Percentiles rank a stretch among this genome's conserved stretches.
Evolutionary conservation across 1,284 basidiomycete genomes (phyloP).

Genomic region (Anthracocystis setariae): DNA sequence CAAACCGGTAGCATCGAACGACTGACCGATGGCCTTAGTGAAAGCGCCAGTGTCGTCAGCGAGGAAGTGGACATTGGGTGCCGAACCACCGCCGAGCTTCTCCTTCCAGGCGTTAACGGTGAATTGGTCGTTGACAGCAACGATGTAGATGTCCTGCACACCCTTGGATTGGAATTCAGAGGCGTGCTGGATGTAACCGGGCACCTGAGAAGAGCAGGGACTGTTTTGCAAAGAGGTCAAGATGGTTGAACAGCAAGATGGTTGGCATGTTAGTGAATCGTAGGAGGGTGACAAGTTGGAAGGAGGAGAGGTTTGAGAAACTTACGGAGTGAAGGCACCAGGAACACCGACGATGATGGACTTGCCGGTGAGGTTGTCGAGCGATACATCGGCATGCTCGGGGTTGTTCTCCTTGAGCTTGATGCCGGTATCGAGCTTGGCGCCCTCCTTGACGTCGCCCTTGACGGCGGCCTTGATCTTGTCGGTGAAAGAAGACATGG

Average conservation of each 20-base stretch:
- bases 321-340: slow-evolving; percentile 47
- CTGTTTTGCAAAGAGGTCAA: slow-evolving; percentile 6
- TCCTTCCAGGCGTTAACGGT: slow-evolving; percentile 64
- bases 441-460: slow-evolving; percentile 55
- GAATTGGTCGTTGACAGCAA: slow-evolving; percentile 64
- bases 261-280: neutral
- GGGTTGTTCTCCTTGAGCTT: slow-evolving; percentile 60
- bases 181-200: slow-evolving; percentile 60
- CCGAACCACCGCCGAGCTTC: slow-evolving; percentile 49
- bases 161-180: slow-evolving; percentile 60
- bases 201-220: slow-evolving; percentile 65
- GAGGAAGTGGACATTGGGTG: slow-evolving; percentile 59
- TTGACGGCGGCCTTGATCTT: slow-evolving; percentile 51
- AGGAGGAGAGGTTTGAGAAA: neutral
- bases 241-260: slow-evolving; percentile 10
- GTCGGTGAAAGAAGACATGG: slow-evolving; percentile 45
- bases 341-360: slow-evolving; percentile 46
- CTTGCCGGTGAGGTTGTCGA: slow-evolving; percentile 46
- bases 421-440: slow-evolving; percentile 48
- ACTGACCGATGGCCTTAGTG: slow-evolving; percentile 58
- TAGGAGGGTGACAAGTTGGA: neutral
- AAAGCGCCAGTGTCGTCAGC: slow-evolving; percentile 65
- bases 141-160: slow-evolving; percentile 58
- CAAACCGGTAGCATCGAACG: slow-evolving; percentile 62
- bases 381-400: slow-evolving; percentile 51